These are phyloP conservation scores for Verticillium isaacii DNA, from an alignment of 2,329 filamentous ascomycete species.

Conservation along the genomic window DNA sequence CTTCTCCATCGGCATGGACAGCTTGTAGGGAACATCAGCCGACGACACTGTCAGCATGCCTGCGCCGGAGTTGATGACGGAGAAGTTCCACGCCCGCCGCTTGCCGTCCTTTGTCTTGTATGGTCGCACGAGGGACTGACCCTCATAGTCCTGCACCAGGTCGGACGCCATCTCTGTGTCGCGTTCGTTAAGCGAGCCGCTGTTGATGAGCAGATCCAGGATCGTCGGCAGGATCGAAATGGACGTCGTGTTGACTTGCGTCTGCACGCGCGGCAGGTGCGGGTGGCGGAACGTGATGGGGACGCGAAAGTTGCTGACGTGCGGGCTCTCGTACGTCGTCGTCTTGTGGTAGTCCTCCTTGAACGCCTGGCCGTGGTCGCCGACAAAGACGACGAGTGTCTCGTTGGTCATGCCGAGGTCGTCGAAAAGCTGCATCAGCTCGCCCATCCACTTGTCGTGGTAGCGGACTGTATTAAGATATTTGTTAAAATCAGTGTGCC, in stretches of 20 bases:
- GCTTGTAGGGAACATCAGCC: constrained; percentile 10
- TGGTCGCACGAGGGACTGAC: constrained; percentile 39
- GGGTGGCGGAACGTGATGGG: constrained; percentile 39
- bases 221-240: constrained; percentile 39
- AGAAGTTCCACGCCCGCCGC: constrained; percentile 38
- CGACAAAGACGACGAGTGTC: constrained; percentile 39
- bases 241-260: constrained; percentile 32
- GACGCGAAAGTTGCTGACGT: constrained; percentile 37
- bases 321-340: constrained; percentile 33
- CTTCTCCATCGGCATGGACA: constrained; percentile 15
- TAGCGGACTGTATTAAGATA: constrained; percentile 37
- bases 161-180: constrained; percentile 28
- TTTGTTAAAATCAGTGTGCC: constrained; percentile 23
- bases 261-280: constrained; percentile 31
- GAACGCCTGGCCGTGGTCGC: constrained; percentile 38
- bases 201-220: constrained; percentile 36
- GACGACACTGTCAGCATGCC: constrained; percentile 15
- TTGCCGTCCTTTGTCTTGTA: constrained; percentile 9
- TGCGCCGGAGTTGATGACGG: constrained; percentile 40
- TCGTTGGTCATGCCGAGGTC: constrained; percentile 36
- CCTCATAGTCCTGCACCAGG: constrained; percentile 38
- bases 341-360: constrained; percentile 31
- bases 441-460: constrained; percentile 31
- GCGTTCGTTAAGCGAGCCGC: constrained; percentile 28
- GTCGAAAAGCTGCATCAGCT: constrained; percentile 33